phyloP scores from a whole-genome alignment of 345 rosid species.

The Balakata baccata region DNA sequence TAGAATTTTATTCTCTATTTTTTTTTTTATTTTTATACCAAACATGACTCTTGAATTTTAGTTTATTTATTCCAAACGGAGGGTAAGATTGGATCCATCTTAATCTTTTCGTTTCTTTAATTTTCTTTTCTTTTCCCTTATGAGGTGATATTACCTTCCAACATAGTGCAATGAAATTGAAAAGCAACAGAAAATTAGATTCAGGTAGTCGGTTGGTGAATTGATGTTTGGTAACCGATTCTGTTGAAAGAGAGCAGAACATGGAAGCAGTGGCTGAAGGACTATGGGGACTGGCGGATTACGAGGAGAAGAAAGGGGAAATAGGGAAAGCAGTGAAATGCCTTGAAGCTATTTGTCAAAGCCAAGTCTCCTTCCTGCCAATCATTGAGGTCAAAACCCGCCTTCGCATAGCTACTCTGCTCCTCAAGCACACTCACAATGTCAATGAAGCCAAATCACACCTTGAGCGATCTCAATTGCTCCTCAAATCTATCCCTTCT shows the following conservation, averaged over 20 bases:
- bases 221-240: too few relatives aligned
- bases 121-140: too few relatives aligned
- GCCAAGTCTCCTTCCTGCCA: slow-evolving; percentile 66
- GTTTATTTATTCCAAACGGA: too few relatives aligned
- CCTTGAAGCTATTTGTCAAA: slow-evolving; percentile 86
- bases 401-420: slow-evolving; percentile 70
- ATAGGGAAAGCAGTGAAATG: slow-evolving; percentile 76
- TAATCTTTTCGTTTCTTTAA: too few relatives aligned
- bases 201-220: too few relatives aligned
- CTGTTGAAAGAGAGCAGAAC: not conserved
- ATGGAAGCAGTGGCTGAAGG: slow-evolving; percentile 91
- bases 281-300: slow-evolving; percentile 85
- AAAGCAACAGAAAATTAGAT: not conserved
- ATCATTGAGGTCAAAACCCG: slow-evolving; percentile 85
- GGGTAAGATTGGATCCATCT: too few relatives aligned
- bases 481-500: slow-evolving; percentile 75
- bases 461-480: slow-evolving; percentile 76
- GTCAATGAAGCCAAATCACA: slow-evolving; percentile 81
- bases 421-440: slow-evolving; percentile 83
- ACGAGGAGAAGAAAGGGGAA: slow-evolving; percentile 67
- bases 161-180: not conserved
- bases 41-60: too few relatives aligned
- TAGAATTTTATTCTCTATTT: too few relatives aligned
- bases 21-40: too few relatives aligned
- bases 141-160: too few relatives aligned